Evolutionary conservation across 2,329 filamentous ascomycete genomes (phyloP).

Genomic region (Xylogone sp.): DNA sequence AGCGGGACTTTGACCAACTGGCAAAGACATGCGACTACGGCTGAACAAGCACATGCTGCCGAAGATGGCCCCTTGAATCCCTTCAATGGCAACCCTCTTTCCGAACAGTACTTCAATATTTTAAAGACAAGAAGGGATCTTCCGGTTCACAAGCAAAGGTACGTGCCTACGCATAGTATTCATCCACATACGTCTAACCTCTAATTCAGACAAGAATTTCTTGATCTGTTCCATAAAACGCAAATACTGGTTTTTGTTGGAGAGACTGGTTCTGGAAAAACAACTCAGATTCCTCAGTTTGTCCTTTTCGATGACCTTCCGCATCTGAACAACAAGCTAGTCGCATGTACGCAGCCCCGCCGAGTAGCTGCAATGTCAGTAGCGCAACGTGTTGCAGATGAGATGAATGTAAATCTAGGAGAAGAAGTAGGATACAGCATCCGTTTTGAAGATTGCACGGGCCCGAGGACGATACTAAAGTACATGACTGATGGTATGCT

Average conservation of each 20-base stretch:
- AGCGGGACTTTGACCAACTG: conserved; percentile 59
- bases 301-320: conserved; percentile 96
- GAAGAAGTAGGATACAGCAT: conserved; percentile 98
- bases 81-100: conserved; percentile 76
- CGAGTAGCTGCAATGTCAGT: conserved; percentile 99
- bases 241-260: conserved; percentile 98
- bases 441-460: conserved; percentile 94
- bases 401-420: conserved; percentile 90
- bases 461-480: conserved; percentile 86
- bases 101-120: conserved; percentile 85
- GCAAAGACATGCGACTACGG: conserved; percentile 76
- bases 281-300: conserved; percentile 97
- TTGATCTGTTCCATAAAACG: conserved; percentile 85
- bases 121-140: conserved; percentile 78
- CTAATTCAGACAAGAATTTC: conserved; percentile 72
- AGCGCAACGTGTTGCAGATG: conserved; percentile 93
- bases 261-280: conserved; percentile 99
- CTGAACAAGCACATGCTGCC: conserved; percentile 64
- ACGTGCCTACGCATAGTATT: conserved; percentile 23
- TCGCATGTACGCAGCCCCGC: conserved; percentile 95
- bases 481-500: conserved; percentile 99
- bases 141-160: conserved; percentile 89
- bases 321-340: conserved; percentile 78
- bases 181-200: not conserved
- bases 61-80: conserved; percentile 83